Evolutionary conservation across 2,329 filamentous ascomycete species (phyloP), one percentile per base, ranked within the genome.

Genomic region (Lanzia echinophila): DNA sequence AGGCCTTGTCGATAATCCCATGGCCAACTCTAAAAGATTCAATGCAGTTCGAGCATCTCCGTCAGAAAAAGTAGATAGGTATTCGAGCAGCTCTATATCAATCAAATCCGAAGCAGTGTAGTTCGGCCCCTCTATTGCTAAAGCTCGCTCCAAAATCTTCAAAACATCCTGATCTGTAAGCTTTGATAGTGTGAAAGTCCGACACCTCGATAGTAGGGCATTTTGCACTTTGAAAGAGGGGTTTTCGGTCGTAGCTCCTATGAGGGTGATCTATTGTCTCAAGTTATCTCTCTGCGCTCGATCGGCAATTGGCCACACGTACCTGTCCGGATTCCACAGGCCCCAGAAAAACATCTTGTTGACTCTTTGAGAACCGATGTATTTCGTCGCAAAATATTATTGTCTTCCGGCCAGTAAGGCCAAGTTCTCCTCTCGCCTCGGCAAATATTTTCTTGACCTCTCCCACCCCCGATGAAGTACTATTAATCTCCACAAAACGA

Each of bases 211-310:
- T 2, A 97, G 76, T 52, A 99, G 76, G 2, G 94, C 92, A 60
- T 83, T 86, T 62, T 94, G 88, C 41, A 99, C 83, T 65, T 95
- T 92, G 75, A 97, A 97, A 3, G 87, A 92, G 0, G 94, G 94
- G 62, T 99, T 99, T 70, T 99, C 94, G 0, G 94, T 99, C 3
- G 94, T 99, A 6, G 94, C 94, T 11, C 91, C 94, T 57, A 97
- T 94, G 31, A 99, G 76, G 0, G 89, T 96, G 60, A 99, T 86
- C 20, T 28, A 28, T 28, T 28, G 24, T 28, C 24, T 4, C 24
- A 33, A 33, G 28, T 28, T 28, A 28, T 28, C 8, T 28, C 8
- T 8, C 4, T 28, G 24, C 8, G 24, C 24, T 28, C 24, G 8
- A 28, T 28, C 8, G 24, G 4, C 8, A 28, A 28, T 28, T 28